Conservation (phyloP, 2,329 filamentous ascomycete species). For the Fusarium mundagurra region DNA sequence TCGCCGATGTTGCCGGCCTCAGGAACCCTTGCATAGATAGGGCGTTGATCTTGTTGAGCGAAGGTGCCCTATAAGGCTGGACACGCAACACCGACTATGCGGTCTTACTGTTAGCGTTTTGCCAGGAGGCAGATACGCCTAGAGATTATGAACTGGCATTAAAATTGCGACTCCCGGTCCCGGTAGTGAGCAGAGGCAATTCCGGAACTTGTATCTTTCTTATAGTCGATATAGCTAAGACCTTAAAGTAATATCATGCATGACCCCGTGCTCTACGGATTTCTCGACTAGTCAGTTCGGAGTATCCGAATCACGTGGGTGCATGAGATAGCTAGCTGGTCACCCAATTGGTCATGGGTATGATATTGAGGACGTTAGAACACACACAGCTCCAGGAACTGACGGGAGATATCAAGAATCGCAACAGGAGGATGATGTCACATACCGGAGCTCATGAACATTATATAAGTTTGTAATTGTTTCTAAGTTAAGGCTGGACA, state of each 20-base stretch:
- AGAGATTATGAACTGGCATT: rapidly evolving
- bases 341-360: not conserved
- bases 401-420: not conserved
- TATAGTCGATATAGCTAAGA: too few species aligned
- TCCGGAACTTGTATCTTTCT: rapidly evolving
- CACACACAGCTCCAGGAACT: not conserved
- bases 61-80: not conserved
- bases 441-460: rapidly evolving
- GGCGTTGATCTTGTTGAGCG: rapidly evolving
- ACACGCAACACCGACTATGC: not conserved
- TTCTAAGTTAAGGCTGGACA: rapidly evolving
- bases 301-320: not conserved
- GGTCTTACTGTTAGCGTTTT: rapidly evolving
- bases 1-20: rapidly evolving
- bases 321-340: not conserved
- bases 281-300: not conserved
- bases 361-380: too few species aligned
- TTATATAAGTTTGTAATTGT: not conserved
- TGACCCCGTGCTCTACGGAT: not conserved
- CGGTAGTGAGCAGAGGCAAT: too few species aligned
- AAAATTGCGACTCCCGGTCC: rapidly evolving
- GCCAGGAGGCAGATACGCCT: rapidly evolving
- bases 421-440: rapidly evolving
- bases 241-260: not conserved
- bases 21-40: rapidly evolving